Percentiles rank a stretch among this genome's conserved stretches.
phyloP scores from a whole-genome alignment of 2,329 filamentous ascomycete species.

The Claviceps lovelessii region DNA sequence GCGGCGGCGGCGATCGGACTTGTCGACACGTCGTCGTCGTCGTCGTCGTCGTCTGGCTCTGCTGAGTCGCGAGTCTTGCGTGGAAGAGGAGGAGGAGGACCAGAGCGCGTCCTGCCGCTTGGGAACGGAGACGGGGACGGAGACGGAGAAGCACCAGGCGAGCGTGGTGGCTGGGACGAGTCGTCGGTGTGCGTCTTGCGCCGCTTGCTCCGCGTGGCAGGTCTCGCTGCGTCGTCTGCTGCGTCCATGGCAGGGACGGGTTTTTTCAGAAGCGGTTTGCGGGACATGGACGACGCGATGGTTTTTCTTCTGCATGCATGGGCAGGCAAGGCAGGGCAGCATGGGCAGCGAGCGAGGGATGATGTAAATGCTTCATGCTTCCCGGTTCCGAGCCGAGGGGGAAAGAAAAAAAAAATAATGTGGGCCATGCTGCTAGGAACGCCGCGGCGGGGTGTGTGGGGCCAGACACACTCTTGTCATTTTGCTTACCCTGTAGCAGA shows the following conservation, averaged over 20 bases:
- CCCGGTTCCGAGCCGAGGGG: too few species aligned
- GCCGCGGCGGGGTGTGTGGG: background rate
- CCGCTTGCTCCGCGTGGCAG: conserved; percentile 18
- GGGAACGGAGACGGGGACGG: too few species aligned
- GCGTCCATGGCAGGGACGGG: conserved; percentile 16
- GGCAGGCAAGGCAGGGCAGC: background rate
- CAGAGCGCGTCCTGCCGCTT: background rate
- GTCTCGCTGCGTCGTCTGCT: conserved; percentile 12
- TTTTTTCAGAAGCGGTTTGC: background rate
- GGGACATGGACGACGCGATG: background rate
- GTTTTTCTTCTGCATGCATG: too few species aligned
- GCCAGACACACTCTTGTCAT: background rate
- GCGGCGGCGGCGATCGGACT: conserved; percentile 11
- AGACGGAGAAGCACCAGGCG: conserved; percentile 8
- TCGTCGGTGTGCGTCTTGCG: conserved; percentile 19
- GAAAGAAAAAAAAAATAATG: background rate
- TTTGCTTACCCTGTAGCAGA: background rate
- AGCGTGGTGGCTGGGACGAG: conserved; percentile 14
- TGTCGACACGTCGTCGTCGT: conserved; percentile 1
- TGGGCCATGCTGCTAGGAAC: background rate
- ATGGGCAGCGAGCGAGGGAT: conserved; percentile 7
- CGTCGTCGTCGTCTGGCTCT: background rate
- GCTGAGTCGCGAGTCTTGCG: background rate
- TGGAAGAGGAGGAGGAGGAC: background rate
- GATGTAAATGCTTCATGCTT: background rate